A percentile compares a stretch with the other conserved stretches of the same genome.
These are phyloP conservation scores for Calonectria henricotiae DNA, from an alignment of 2,329 filamentous ascomycete species.

Conservation along the genomic window DNA sequence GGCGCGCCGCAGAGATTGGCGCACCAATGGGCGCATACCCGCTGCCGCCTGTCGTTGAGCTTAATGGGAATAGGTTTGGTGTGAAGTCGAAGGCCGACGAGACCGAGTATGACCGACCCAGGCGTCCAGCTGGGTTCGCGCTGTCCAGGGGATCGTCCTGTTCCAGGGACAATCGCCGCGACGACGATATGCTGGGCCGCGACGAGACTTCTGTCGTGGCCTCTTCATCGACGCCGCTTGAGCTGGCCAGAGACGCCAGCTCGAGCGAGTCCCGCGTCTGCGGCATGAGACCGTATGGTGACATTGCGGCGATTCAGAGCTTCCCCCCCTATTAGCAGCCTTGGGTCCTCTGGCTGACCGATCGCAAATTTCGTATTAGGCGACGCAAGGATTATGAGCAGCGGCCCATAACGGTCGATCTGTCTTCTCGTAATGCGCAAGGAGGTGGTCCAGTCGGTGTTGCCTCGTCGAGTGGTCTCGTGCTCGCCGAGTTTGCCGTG, in stretches of 20 bases:
- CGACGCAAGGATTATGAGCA: constrained; percentile 44
- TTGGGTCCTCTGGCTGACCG: constrained; percentile 34
- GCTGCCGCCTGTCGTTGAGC: constrained; percentile 79
- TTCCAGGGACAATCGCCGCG: constrained; percentile 85
- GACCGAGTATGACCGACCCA: constrained; percentile 85
- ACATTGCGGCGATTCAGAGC: constrained; percentile 60
- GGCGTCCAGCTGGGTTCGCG: constrained; percentile 67
- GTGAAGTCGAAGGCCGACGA: constrained; percentile 96
- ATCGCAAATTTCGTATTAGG: constrained; percentile 41
- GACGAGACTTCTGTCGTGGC: constrained; percentile 79
- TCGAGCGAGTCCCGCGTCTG: constrained; percentile 91
- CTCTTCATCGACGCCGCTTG: constrained; percentile 71
- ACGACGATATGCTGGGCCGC: constrained; percentile 91
- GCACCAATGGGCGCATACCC: constrained; percentile 91
- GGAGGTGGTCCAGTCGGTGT: constrained; percentile 34
- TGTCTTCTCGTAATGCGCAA: constrained; percentile 27
- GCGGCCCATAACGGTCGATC: constrained; percentile 51
- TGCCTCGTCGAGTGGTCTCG: constrained; percentile 16
- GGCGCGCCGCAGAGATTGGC: constrained; percentile 72
- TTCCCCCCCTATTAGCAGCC: constrained; percentile 31
- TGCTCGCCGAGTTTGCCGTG: constrained; percentile 18
- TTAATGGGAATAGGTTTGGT: constrained; percentile 92
- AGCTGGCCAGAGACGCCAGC: constrained; percentile 93
- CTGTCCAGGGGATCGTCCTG: constrained; percentile 84
- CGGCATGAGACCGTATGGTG: constrained; percentile 61